A percentile compares a stretch with the other conserved stretches of the same genome.
Evolutionary conservation across 495 filamentous ascomycete genomes (phyloP).

Genomic region (Darksidea phi): DNA sequence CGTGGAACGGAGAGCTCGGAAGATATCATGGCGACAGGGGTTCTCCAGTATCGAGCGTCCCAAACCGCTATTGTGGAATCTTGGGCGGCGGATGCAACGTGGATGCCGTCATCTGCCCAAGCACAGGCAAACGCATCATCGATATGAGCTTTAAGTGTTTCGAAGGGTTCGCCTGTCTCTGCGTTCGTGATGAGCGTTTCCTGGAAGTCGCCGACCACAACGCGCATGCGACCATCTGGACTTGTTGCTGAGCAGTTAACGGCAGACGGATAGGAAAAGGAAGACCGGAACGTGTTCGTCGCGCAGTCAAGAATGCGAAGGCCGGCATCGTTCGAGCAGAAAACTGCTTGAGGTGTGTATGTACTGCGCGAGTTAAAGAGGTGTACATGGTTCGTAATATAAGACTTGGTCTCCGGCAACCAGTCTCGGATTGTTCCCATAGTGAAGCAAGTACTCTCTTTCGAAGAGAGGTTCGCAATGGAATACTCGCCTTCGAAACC

Average conservation of each 20-base stretch:
- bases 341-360: conserved; percentile 64
- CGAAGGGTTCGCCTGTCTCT: conserved; percentile 57
- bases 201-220: conserved; percentile 67
- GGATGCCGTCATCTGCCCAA: conserved; percentile 86
- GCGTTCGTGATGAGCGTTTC: conserved; percentile 63
- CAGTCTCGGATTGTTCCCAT: conserved; percentile 64
- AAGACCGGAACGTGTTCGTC: conserved; percentile 65
- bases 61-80: conserved; percentile 82
- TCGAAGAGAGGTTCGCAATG: conserved; percentile 56
- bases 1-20: conserved; percentile 78
- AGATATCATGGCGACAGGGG: conserved; percentile 61
- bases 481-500: conserved; percentile 81
- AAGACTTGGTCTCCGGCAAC: conserved; percentile 64
- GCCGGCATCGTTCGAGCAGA: conserved; percentile 78
- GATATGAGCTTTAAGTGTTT: conserved; percentile 64
- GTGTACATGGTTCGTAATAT: conserved; percentile 87
- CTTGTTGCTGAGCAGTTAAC: conserved; percentile 85
- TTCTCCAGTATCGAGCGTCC: conserved; percentile 74
- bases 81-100: conserved; percentile 87
- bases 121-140: conserved; percentile 88
- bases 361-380: conserved; percentile 61
- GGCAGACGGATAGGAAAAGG: conserved; percentile 60
- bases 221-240: conserved; percentile 75
- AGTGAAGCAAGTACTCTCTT: conserved; percentile 48
- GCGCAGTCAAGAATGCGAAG: conserved; percentile 73